Conservation (phyloP, 2,329 filamentous ascomycete species). For the Nemania serpens region DNA sequence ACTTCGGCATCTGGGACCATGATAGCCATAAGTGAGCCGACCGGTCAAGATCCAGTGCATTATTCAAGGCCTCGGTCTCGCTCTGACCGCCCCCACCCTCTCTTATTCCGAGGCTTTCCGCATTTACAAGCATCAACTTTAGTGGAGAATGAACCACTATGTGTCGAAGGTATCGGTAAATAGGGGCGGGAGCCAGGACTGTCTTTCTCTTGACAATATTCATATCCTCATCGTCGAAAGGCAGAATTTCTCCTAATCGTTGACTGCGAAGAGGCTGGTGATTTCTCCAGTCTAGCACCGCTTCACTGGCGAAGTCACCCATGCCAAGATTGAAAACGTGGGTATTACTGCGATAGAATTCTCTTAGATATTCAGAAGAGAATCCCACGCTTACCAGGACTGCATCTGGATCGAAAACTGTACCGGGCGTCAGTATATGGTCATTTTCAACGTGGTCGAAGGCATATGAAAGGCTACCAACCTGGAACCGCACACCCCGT, state of each 20-base stretch:
- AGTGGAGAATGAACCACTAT: conserved; percentile 34
- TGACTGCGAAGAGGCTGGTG: conserved; percentile 28
- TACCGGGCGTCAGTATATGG: conserved; percentile 32
- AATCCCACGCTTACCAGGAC: conserved; percentile 20
- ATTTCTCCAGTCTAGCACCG: not conserved
- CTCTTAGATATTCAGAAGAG: conserved; percentile 19
- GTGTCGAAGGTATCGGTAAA: conserved; percentile 31
- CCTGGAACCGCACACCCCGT: conserved; percentile 2
- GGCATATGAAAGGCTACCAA: conserved; percentile 22
- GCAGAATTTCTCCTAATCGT: conserved; percentile 25
- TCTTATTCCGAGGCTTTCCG: conserved; percentile 8
- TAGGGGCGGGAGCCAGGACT: not conserved
- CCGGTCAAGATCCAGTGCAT: conserved; percentile 30
- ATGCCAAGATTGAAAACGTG: conserved; percentile 32
- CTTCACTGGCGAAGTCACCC: not conserved
- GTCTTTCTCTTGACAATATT: conserved; percentile 9
- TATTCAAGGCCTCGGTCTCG: conserved; percentile 19
- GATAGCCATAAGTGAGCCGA: conserved; percentile 34
- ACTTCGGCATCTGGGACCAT: conserved; percentile 35
- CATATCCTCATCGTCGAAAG: conserved; percentile 33
- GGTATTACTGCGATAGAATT: conserved; percentile 27
- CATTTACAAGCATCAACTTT: conserved; percentile 19
- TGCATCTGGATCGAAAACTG: conserved; percentile 19
- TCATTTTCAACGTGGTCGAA: conserved; percentile 24
- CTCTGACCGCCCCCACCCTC: not conserved